Evolutionary conservation across 139 green algal genomes (phyloP).

Genomic region (Chlamydomonas asymmetrica): DNA sequence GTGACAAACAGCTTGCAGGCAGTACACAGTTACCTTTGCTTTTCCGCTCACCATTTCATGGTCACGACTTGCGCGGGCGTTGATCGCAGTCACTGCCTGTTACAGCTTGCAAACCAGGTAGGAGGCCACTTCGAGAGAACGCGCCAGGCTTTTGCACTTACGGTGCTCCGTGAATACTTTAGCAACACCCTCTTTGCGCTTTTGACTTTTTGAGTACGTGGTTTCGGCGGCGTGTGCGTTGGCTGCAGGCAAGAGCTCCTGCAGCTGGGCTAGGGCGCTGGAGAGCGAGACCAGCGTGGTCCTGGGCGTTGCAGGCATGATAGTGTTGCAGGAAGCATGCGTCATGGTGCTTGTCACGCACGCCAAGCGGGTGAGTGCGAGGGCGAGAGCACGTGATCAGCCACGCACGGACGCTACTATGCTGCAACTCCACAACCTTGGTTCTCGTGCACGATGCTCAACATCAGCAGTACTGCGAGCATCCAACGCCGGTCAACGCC

Average conservation of each 20-base stretch:
- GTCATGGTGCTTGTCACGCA: slow-evolving; percentile 8
- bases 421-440: too few relatives aligned
- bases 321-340: background rate
- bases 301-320: slow-evolving; percentile 1
- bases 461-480: too few relatives aligned
- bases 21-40: too few relatives aligned
- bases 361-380: background rate
- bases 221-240: too few relatives aligned
- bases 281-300: background rate
- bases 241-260: too few relatives aligned
- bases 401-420: too few relatives aligned
- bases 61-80: background rate
- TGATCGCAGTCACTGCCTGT: too few relatives aligned
- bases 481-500: too few relatives aligned
- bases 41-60: background rate
- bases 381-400: background rate
- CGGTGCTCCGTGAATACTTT: background rate
- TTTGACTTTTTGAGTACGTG: background rate
- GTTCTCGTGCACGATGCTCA: too few relatives aligned
- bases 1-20: too few relatives aligned
- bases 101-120: background rate
- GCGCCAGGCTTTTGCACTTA: background rate
- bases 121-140: too few relatives aligned
- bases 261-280: background rate
- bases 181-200: background rate